phyloP scores from a whole-genome alignment of 2,329 filamentous ascomycete species.

The Aspergillus fumigatus region DNA sequence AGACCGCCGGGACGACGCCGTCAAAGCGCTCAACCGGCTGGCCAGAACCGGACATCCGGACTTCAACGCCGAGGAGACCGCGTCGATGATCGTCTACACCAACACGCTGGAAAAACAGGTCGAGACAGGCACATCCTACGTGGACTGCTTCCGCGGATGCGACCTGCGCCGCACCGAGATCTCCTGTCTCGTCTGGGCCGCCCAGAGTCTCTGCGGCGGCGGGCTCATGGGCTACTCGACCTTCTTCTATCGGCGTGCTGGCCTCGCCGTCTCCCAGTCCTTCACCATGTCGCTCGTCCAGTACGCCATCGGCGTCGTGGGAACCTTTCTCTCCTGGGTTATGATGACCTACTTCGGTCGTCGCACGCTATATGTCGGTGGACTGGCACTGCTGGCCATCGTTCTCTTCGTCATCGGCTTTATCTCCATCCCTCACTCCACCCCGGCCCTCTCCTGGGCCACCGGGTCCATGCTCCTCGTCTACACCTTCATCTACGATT shows the following conservation, averaged over 20 bases:
- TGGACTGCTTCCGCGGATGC: slow-evolving; percentile 77
- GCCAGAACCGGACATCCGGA: slow-evolving; percentile 54
- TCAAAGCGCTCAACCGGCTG: slow-evolving; percentile 40
- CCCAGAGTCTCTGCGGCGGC: slow-evolving; percentile 61
- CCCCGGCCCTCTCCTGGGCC: slow-evolving; percentile 37
- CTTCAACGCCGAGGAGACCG: slow-evolving; percentile 77
- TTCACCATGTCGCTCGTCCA: slow-evolving; percentile 51
- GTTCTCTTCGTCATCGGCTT: slow-evolving; percentile 85
- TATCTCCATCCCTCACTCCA: slow-evolving; percentile 60
- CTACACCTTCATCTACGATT: slow-evolving; percentile 79
- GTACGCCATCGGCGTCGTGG: slow-evolving; percentile 68
- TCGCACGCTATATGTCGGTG: slow-evolving; percentile 69
- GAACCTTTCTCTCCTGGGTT: slow-evolving; percentile 76
- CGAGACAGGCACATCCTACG: slow-evolving; percentile 67
- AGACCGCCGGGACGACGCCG: slow-evolving; percentile 44
- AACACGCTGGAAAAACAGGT: slow-evolving; percentile 74
- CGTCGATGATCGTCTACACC: slow-evolving; percentile 91
- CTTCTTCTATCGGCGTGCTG: slow-evolving; percentile 55
- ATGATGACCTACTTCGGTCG: slow-evolving; percentile 74
- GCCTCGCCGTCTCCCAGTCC: slow-evolving; percentile 45
- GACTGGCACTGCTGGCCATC: slow-evolving; percentile 64
- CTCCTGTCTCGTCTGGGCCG: slow-evolving; percentile 60
- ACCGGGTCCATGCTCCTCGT: slow-evolving; percentile 81
- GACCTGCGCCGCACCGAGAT: slow-evolving; percentile 76
- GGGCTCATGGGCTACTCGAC: slow-evolving; percentile 62